A percentile compares a stretch with the other conserved stretches of the same genome.
Conservation (phyloP, 208 protist genomes). For the Angomonas ambiguus region DNA sequence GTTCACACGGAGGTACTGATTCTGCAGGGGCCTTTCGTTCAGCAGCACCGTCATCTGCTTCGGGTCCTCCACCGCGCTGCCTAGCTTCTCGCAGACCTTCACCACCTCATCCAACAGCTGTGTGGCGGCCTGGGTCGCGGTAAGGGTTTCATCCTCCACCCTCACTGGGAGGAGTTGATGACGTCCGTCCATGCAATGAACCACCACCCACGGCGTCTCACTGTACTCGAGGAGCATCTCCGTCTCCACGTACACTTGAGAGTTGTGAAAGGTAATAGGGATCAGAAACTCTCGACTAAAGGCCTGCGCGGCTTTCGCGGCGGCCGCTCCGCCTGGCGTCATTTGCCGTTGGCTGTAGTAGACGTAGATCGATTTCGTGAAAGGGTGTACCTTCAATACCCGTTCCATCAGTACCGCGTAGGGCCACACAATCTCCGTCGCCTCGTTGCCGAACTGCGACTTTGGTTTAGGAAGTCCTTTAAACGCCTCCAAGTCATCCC, state of each 20-base stretch:
- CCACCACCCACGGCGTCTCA: constrained; percentile 85
- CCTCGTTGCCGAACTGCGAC: constrained; percentile 85
- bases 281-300: constrained; percentile 82
- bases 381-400: constrained; percentile 84
- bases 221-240: constrained; percentile 91
- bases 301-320: constrained; percentile 40
- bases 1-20: constrained; percentile 85
- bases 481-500: constrained; percentile 85
- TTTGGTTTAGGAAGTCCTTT: constrained; percentile 88
- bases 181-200: constrained; percentile 76
- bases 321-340: constrained; percentile 36
- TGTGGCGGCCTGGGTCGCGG: constrained; percentile 28
- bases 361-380: constrained; percentile 91
- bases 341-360: constrained; percentile 81
- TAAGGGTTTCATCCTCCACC: constrained; percentile 14
- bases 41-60: constrained; percentile 62
- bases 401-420: constrained; percentile 83
- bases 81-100: constrained; percentile 47
- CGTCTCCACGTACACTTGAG: constrained; percentile 88
- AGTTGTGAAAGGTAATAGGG: constrained; percentile 91
- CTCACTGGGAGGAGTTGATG: constrained; percentile 51
- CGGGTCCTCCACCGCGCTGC: constrained; percentile 49
- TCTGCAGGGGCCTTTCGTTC: constrained; percentile 82
- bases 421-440: constrained; percentile 84
- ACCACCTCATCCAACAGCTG: constrained; percentile 56